These are phyloP conservation scores for Lepiota venenata DNA, from an alignment of 768 basidiomycete species.

Conservation along the genomic window DNA sequence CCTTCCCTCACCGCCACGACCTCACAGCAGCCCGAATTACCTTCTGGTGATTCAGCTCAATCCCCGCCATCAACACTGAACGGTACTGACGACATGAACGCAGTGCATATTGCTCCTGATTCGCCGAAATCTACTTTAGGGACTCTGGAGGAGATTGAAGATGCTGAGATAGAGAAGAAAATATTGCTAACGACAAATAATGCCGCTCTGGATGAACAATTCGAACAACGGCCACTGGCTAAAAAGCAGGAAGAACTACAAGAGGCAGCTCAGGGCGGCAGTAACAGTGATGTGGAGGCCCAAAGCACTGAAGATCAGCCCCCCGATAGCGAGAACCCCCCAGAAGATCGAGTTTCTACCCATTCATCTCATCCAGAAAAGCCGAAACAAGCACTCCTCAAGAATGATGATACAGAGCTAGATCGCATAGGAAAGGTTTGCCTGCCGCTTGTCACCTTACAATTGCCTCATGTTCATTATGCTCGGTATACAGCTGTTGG, in stretches of 20 bases:
- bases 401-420: conserved; percentile 85
- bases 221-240: conserved; percentile 83
- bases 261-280: conserved; percentile 35
- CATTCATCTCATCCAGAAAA: conserved; percentile 38
- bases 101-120: conserved; percentile 14
- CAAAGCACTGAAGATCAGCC: background rate
- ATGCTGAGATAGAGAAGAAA: conserved; percentile 40
- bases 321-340: conserved; percentile 13
- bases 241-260: conserved; percentile 82
- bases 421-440: conserved; percentile 70
- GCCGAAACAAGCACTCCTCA: conserved; percentile 72
- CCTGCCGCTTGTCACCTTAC: background rate
- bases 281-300: background rate
- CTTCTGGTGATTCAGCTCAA: conserved; percentile 9
- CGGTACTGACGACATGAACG: conserved; percentile 6
- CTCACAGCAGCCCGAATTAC: conserved; percentile 15
- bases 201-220: conserved; percentile 76
- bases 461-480: conserved; percentile 1
- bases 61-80: background rate
- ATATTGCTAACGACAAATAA: conserved; percentile 63
- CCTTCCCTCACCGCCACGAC: conserved; percentile 28
- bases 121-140: conserved; percentile 17
- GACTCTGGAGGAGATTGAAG: conserved; percentile 39
- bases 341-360: conserved; percentile 15
- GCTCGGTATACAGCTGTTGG: conserved; percentile 58